Evolutionary conservation across 2,329 filamentous ascomycete species (phyloP).

Genomic region (Aspergillus fischeri): DNA sequence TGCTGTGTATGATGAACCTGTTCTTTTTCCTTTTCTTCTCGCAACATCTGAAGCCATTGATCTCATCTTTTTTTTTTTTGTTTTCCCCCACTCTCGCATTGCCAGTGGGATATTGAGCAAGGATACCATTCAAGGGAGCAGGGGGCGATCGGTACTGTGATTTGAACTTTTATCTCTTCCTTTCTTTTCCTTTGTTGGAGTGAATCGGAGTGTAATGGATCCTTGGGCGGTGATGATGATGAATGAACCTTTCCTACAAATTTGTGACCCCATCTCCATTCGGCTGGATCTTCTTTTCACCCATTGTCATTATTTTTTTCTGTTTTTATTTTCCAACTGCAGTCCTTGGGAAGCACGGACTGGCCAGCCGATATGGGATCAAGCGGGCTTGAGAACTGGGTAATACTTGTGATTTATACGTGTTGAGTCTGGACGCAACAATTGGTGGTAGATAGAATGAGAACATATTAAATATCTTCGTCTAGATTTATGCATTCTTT

Average conservation of each 20-base stretch:
- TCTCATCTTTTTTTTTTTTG: neutral
- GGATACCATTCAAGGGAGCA: neutral
- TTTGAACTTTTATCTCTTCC: constrained; percentile 4
- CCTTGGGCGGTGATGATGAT: constrained; percentile 11
- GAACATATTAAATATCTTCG: neutral
- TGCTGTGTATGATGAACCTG: neutral
- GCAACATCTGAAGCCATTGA: neutral
- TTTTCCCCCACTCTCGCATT: neutral
- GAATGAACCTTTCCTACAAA: constrained; percentile 9
- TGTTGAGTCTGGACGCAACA: constrained; percentile 9
- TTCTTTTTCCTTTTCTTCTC: neutral
- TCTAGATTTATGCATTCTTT: neutral
- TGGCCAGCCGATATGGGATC: constrained; percentile 17
- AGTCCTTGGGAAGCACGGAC: constrained; percentile 4
- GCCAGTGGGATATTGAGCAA: neutral
- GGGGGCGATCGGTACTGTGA: neutral
- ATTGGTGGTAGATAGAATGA: neutral
- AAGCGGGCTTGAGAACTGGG: constrained; percentile 24
- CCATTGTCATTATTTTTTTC: constrained; percentile 8
- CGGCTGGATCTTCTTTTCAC: constrained; percentile 10
- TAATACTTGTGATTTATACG: constrained; percentile 19
- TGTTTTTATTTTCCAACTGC: constrained; percentile 5
- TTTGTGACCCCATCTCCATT: constrained; percentile 8
- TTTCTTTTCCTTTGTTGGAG: constrained; percentile 12
- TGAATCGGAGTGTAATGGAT: constrained; percentile 6